A percentile compares a stretch with the other conserved stretches of the same genome.
Conservation (phyloP, 805 yeast genomes). For the Diddensiella caesifluorescens region DNA sequence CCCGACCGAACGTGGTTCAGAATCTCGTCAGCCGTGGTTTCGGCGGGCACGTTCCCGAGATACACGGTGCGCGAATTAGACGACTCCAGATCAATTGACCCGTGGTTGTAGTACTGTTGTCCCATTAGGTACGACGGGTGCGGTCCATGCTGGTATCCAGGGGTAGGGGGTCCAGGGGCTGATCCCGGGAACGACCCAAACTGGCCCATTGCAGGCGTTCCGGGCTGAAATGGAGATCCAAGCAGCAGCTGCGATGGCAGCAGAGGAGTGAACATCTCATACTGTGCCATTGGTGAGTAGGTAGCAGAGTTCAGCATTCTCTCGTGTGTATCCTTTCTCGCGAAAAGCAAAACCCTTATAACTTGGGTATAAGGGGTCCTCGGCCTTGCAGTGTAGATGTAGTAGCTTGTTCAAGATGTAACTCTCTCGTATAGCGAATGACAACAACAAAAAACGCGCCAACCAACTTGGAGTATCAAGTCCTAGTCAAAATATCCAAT, state of each 20-base stretch:
- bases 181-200: conserved; percentile 22
- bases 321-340: conserved; percentile 1
- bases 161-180: conserved; percentile 11
- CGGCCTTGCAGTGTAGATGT: conserved; percentile 1
- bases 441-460: conserved; percentile 1
- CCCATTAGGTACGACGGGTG: conserved; percentile 7
- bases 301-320: conserved; percentile 9
- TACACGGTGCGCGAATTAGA: conserved; percentile 72
- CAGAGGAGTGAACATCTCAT: conserved; percentile 31
- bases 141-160: conserved; percentile 1
- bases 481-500: not conserved
- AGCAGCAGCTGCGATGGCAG: conserved; percentile 33
- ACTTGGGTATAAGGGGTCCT: not conserved
- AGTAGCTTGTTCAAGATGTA: not conserved
- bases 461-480: not conserved
- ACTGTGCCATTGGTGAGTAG: conserved; percentile 26
- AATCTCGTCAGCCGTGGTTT: conserved; percentile 71
- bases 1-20: conserved; percentile 91
- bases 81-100: conserved; percentile 10
- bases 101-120: conserved; percentile 17
- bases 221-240: conserved; percentile 35
- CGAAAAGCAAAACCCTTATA: not conserved
- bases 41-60: conserved; percentile 82
- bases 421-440: conserved; percentile 5
- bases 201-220: conserved; percentile 30